Percentiles rank a stretch among this genome's conserved stretches.
phyloP scores from a whole-genome alignment of 345 rosid species.

The Anastatica hierochuntica region DNA sequence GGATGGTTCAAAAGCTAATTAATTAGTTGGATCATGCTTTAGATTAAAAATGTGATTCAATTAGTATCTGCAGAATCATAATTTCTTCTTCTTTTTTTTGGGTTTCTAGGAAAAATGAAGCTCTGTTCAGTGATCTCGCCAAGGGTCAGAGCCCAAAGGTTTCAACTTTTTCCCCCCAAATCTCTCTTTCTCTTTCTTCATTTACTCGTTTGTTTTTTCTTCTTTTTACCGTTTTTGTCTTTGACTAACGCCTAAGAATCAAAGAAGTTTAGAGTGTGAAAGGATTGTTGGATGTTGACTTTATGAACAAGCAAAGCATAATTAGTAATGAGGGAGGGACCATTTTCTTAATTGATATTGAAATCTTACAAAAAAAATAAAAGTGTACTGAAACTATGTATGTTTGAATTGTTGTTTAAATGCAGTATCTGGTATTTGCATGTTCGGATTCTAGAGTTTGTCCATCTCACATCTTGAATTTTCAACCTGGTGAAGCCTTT shows the following conservation, averaged over 20 bases:
- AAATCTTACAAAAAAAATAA: no score
- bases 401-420: no score
- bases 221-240: neutral
- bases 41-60: neutral
- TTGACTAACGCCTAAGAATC: neutral
- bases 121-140: conserved; percentile 51
- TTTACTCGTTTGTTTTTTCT: neutral
- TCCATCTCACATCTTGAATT: conserved; percentile 77
- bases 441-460: conserved; percentile 96
- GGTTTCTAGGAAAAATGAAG: conserved; percentile 48
- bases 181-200: no score
- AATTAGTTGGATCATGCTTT: neutral
- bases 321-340: neutral
- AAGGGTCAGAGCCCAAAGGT: conserved; percentile 91
- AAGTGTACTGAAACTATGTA: neutral
- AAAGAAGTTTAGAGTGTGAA: no score
- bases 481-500: conserved; percentile 94
- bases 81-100: neutral
- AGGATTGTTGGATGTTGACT: conserved; percentile 18
- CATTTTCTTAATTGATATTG: no score
- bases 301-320: neutral
- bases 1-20: neutral
- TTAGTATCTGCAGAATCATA: neutral
- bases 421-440: conserved; percentile 87
- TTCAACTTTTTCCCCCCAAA: conserved; percentile 3